phyloP scores from a whole-genome alignment of 1,284 basidiomycete species.

The Singerocomus inundabilis region DNA sequence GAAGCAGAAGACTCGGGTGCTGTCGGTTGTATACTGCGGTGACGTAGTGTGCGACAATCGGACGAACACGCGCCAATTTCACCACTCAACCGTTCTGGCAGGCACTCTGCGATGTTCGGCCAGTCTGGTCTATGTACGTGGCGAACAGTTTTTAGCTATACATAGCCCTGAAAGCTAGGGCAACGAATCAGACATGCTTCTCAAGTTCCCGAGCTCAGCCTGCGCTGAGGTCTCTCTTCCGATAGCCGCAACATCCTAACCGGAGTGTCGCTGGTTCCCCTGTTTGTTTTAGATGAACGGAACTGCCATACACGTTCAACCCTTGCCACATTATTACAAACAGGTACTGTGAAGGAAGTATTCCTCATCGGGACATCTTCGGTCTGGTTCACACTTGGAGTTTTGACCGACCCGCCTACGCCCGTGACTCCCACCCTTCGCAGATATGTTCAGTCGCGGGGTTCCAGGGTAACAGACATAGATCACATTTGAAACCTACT shows the following conservation, averaged over 20 bases:
- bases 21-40: not conserved
- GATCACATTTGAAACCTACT: not conserved
- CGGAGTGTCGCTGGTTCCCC: too few species aligned
- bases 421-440: slow-evolving; percentile 1
- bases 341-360: not conserved
- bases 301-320: not conserved
- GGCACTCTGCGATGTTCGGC: slow-evolving; percentile 6
- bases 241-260: too few species aligned
- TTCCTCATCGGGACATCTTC: slow-evolving; percentile 9
- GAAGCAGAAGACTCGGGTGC: not conserved
- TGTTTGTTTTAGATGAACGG: too few species aligned
- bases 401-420: not conserved
- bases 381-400: not conserved
- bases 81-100: not conserved
- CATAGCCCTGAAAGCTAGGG: too few species aligned
- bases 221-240: too few species aligned
- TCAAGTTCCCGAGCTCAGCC: too few species aligned
- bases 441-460: not conserved
- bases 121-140: not conserved
- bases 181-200: too few species aligned
- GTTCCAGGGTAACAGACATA: not conserved
- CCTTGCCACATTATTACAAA: not conserved
- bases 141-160: not conserved
- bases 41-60: not conserved
- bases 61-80: not conserved